Evolutionary conservation across 2,329 filamentous ascomycete genomes (phyloP).

Genomic region (Pseudocercospora ulei): DNA sequence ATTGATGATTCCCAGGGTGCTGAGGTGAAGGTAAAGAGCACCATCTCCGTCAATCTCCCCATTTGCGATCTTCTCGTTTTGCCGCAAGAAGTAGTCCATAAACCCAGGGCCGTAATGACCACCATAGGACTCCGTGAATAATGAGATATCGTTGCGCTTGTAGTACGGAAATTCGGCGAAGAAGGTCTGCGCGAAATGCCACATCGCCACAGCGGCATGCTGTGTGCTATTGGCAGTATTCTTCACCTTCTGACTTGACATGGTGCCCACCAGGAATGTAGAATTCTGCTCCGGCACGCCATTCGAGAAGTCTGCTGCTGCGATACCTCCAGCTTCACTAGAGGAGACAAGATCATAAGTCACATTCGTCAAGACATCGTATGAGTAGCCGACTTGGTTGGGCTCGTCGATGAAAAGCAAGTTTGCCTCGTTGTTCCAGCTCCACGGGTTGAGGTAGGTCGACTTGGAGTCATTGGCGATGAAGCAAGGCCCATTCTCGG

Average conservation of each 20-base stretch:
- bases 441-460: conserved; percentile 47
- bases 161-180: conserved; percentile 37
- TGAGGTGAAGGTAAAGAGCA: conserved; percentile 35
- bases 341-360: conserved; percentile 20
- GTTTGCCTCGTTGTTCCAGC: conserved; percentile 52
- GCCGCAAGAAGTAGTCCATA: conserved; percentile 49
- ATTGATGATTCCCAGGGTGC: conserved; percentile 50
- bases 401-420: conserved; percentile 44
- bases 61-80: conserved; percentile 48
- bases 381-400: conserved; percentile 31
- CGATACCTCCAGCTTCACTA: conserved; percentile 10
- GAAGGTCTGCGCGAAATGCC: conserved; percentile 52
- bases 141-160: conserved; percentile 48
- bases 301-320: conserved; percentile 30
- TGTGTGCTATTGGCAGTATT: conserved; percentile 29
- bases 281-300: conserved; percentile 32
- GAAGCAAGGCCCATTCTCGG: conserved; percentile 38
- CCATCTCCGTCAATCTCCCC: conserved; percentile 40
- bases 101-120: conserved; percentile 46
- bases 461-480: conserved; percentile 28
- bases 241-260: conserved; percentile 44
- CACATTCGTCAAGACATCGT: conserved; percentile 32
- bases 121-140: conserved; percentile 63
- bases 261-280: conserved; percentile 46
- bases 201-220: conserved; percentile 42